Evolutionary conservation across 2,329 filamentous ascomycete species (phyloP).

Genomic region (Fusarium vanettenii): DNA sequence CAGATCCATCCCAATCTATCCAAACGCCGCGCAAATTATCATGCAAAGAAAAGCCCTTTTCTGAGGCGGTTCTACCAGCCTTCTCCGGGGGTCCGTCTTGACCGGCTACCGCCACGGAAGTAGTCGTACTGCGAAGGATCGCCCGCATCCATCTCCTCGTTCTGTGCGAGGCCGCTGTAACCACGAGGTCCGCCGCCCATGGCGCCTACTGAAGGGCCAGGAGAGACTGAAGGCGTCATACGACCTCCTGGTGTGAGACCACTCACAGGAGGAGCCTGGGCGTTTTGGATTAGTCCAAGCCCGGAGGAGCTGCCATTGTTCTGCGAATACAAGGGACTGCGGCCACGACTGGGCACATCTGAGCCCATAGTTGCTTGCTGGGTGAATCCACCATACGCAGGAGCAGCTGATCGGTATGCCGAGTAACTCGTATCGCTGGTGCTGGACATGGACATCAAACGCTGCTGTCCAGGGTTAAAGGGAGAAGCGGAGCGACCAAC

Average conservation of each 20-base stretch:
- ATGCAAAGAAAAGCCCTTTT: slow-evolving; percentile 22
- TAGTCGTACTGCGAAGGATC: slow-evolving; percentile 68
- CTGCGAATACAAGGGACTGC: slow-evolving; percentile 62
- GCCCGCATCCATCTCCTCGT: slow-evolving; percentile 51
- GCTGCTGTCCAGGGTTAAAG: slow-evolving; percentile 47
- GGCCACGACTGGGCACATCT: slow-evolving; percentile 48
- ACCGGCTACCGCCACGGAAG: slow-evolving; percentile 57
- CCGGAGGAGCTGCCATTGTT: slow-evolving; percentile 65
- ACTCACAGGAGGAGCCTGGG: slow-evolving; percentile 62
- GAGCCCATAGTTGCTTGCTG: slow-evolving; percentile 37
- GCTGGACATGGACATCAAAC: slow-evolving; percentile 42
- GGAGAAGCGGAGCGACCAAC: slow-evolving; percentile 45
- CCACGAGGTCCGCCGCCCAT: slow-evolving; percentile 69
- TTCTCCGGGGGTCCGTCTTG: slow-evolving; percentile 50
- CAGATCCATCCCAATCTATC: slow-evolving; percentile 41
- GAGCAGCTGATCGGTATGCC: slow-evolving; percentile 38
- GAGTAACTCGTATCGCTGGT: slow-evolving; percentile 46
- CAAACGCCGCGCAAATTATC: slow-evolving; percentile 45
- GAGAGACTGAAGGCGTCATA: slow-evolving; percentile 41
- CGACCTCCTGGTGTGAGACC: slow-evolving; percentile 40
- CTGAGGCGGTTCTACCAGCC: slow-evolving; percentile 49
- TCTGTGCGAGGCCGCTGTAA: slow-evolving; percentile 69
- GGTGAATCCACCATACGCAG: slow-evolving; percentile 34
- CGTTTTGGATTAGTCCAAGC: slow-evolving; percentile 64
- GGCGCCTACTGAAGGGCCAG: slow-evolving; percentile 61